These are phyloP conservation scores for Pestalotiopsis sp. DNA, from an alignment of 2,329 filamentous ascomycete species.

Conservation along the genomic window DNA sequence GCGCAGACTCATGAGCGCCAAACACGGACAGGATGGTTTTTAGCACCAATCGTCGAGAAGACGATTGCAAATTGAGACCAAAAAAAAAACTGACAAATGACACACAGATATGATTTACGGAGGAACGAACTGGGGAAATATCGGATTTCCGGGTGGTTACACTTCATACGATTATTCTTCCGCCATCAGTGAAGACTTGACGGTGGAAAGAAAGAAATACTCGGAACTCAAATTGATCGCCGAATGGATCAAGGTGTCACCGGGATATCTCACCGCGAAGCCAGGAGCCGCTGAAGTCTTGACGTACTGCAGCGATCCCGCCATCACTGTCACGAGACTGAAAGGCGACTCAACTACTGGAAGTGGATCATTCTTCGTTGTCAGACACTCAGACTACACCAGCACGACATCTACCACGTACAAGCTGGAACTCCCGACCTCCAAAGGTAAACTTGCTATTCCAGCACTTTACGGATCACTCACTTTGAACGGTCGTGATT, in stretches of 20 bases:
- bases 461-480: constrained; percentile 22
- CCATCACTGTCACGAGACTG: constrained; percentile 41
- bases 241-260: constrained; percentile 73
- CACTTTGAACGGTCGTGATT: constrained; percentile 53
- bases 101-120: constrained; percentile 57
- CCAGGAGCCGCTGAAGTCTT: constrained; percentile 37
- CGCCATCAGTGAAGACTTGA: constrained; percentile 68
- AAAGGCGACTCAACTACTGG: constrained; percentile 15
- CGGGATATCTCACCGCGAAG: constrained; percentile 63
- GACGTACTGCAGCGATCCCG: constrained; percentile 48
- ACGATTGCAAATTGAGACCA: too few species aligned
- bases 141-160: constrained; percentile 68
- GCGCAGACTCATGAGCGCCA: too few species aligned
- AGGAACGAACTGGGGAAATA: constrained; percentile 82
- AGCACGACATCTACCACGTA: constrained; percentile 22
- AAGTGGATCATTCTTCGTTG: constrained; percentile 19
- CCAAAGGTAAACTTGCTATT: constrained; percentile 20
- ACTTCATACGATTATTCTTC: constrained; percentile 58
- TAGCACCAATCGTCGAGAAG: too few species aligned
- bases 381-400: constrained; percentile 13
- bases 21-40: too few species aligned
- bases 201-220: constrained; percentile 72
- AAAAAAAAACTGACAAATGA: background rate
- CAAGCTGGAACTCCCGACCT: background rate
- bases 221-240: constrained; percentile 75